Base-by-base conservation (phyloP, 1,284 basidiomycete genomes). In the Hypsizygus ulmarius region DNA sequence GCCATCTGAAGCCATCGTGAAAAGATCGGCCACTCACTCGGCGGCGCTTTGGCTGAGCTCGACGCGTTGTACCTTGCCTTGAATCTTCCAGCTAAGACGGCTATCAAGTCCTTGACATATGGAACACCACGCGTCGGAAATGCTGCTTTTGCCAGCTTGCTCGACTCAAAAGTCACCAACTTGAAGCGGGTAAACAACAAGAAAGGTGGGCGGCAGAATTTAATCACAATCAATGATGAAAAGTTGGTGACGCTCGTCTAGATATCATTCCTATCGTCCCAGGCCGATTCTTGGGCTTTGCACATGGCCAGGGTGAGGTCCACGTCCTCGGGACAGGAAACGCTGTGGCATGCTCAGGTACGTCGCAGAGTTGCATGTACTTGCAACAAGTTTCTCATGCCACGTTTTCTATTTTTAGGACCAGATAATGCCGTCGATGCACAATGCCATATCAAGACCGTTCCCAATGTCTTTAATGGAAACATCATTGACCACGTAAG, bases 1-100 rank as follows among this genome's bases (percentile, higher is more conserved):
- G 7, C 27, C 9, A 19, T 14, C n/a, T 14, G 16, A 42, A 28
- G 41, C 21, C 5, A 16, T 34, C 14, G 45, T 19, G 11, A 42
- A 10, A 39, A 77, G 73, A 60, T 79, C 33, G 77, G 79, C 2
- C 79, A 80, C 56, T 80, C 75, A 15, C 71, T 81, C n/a, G 80
- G 79, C 25, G 79, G 76, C 36, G 78, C 78, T n/a, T 62, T 81
- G 15, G 74, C 77, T 4, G 72, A 76, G 53, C 70, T 81, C 9
- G 75, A 79, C 45, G 67, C 75, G 12, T 51, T 80, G n/a, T 77
- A 72, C 61, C 65, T 81, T 46, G 61, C 64, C 1, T 58, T 80
- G 29, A 74, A 77, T 51, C 61, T 81, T 19, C 74, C 75, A 2
- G 57, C 66, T 5, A 53, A 56, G 38, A 67, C 71, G 39, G 53